These are phyloP conservation scores for Fusarium drepaniforme DNA, from an alignment of 2,329 filamentous ascomycete genomes.

Conservation along the genomic window DNA sequence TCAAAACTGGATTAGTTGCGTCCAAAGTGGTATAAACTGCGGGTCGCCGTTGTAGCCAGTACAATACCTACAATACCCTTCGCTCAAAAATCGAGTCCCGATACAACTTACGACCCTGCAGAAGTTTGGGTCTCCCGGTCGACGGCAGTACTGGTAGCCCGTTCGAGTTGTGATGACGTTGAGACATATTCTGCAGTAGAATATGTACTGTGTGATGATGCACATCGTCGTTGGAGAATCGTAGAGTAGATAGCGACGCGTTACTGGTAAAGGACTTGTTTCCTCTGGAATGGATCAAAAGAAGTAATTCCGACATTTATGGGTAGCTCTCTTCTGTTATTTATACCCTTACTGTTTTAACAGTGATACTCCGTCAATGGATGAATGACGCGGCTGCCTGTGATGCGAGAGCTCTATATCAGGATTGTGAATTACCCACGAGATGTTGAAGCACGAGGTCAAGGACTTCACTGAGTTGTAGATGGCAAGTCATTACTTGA, in stretches of 20 bases:
- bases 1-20: not conserved
- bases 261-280: not conserved
- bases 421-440: not conserved
- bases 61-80: not conserved
- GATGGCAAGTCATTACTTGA: not conserved
- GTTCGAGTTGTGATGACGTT: not conserved
- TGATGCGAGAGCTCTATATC: not conserved
- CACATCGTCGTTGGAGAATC: not conserved
- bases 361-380: not conserved
- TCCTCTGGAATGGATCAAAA: not conserved
- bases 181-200: not conserved
- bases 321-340: not conserved
- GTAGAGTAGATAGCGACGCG: not conserved
- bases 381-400: not conserved
- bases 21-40: not conserved
- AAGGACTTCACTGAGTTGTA: not conserved
- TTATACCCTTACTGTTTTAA: not conserved
- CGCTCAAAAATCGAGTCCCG: not conserved
- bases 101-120: not conserved
- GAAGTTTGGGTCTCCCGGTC: not conserved
- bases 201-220: not conserved
- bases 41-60: not conserved
- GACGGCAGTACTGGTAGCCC: not conserved
- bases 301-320: not conserved
- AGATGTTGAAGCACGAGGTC: not conserved